A percentile compares a stretch with the other conserved stretches of the same genome.
phyloP scores from a whole-genome alignment of 2,329 filamentous ascomycete genomes.

The Raffaelea deltoideospora region DNA sequence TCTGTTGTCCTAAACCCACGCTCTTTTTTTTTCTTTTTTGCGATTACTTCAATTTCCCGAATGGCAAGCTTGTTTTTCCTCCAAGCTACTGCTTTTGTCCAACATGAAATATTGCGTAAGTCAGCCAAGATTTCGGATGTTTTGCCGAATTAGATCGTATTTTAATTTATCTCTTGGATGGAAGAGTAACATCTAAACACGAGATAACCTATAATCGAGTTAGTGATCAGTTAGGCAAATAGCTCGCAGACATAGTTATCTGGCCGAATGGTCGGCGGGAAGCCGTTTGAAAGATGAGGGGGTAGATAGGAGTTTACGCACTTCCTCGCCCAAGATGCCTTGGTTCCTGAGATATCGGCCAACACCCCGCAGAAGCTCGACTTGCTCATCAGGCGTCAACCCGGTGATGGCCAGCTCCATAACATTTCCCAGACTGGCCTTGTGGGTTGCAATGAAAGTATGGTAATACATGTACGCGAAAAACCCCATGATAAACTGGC shows the following conservation, averaged over 20 bases:
- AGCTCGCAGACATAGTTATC: too few species aligned
- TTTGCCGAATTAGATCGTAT: too few species aligned
- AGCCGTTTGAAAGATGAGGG: not conserved
- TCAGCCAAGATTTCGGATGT: too few species aligned
- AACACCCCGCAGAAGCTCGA: slow-evolving; percentile 59
- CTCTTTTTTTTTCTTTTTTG: too few species aligned
- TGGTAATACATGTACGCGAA: slow-evolving; percentile 98
- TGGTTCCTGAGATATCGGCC: slow-evolving; percentile 51
- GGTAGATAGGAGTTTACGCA: slow-evolving; percentile 9
- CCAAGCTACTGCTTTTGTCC: not conserved
- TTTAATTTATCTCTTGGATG: slow-evolving; percentile 6
- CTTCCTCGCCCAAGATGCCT: slow-evolving; percentile 28
- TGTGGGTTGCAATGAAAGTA: slow-evolving; percentile 84
- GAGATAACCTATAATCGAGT: slow-evolving; percentile 6
- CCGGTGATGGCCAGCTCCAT: slow-evolving; percentile 86
- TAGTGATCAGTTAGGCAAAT: not conserved
- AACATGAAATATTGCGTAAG: too few species aligned
- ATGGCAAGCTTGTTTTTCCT: not conserved
- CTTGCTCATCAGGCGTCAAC: slow-evolving; percentile 74
- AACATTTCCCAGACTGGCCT: slow-evolving; percentile 69
- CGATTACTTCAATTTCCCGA: too few species aligned
- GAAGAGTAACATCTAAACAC: slow-evolving; percentile 10
- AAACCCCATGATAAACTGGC: slow-evolving; percentile 99
- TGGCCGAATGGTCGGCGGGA: too few species aligned
- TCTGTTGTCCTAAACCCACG: too few species aligned